Base-by-base conservation (phyloP, 306 rosid genomes). In the Mucuna pruriens region DNA sequence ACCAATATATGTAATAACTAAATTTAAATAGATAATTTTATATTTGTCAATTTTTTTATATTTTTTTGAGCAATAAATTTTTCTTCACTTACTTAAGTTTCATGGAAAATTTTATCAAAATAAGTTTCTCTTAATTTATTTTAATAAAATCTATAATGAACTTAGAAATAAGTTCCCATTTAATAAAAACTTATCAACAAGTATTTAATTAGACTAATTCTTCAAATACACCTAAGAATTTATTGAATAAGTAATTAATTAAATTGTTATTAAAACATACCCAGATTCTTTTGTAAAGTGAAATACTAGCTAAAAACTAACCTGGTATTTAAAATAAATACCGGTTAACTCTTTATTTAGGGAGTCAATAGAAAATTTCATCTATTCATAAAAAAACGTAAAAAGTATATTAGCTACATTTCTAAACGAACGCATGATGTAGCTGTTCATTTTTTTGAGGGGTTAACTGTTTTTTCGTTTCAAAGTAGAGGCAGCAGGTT, bases 391-490 rank as follows among this genome's bases (percentile, higher is more conserved):
- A 13, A 26, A 51, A 51, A 20, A 12, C n/a, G 6, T 58, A 22
- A 22, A 57, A 23, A 57, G 2, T 57, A 23, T 57, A 9, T 36
- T 66, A 19, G 54, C 36, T 23, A 25, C 16, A 68, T 44, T 29
- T 70, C 7, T 16, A 49, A 29, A 46, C 9, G 38, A 23, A 68
- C 3, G 10, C 17, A 13, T 0, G 6, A 17, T 17, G 16, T 67
- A 38, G 1, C 76, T 78, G 68, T 67, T 67, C 57, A 75, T 55
- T 55, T 57, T 22, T 45, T 7, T 58, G 75, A 77, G 79, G 38
- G 67, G 86, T 63, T 45, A 60, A 76, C 7, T 60, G 86, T 39
- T 36, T 69, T 71, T 76, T 54, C 39, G 40, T 48, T 77, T 12
- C 38, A 51, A 54, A 17, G 60, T 48, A 77, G 69, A 83, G 86